Conservation (phyloP, 78 protist genomes). For the Dictyostelium citrinum region DNA sequence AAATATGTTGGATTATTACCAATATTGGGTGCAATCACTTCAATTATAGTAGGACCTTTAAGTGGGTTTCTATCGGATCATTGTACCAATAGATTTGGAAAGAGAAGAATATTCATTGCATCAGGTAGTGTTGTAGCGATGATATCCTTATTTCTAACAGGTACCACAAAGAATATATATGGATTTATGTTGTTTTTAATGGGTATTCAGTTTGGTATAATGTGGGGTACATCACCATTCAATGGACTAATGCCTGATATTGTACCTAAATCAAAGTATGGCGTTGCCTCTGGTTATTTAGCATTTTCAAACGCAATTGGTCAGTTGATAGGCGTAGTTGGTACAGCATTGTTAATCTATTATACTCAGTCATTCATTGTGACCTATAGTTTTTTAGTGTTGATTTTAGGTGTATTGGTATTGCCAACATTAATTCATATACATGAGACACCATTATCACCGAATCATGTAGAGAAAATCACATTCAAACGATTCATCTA, state of each 20-base stretch:
- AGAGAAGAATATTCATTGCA: background rate
- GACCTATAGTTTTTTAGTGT: background rate
- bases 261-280: constrained; percentile 27
- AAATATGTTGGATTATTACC: constrained; percentile 15
- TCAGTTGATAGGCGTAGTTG: constrained; percentile 26
- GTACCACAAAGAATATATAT: background rate
- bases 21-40: constrained; percentile 3
- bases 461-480: background rate
- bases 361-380: background rate
- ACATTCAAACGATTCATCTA: background rate
- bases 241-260: constrained; percentile 20
- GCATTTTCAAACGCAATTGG: constrained; percentile 59
- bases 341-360: background rate
- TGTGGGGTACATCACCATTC: constrained; percentile 27
- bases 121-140: background rate
- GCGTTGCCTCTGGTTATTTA: constrained; percentile 18
- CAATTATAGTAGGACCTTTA: background rate
- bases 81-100: constrained; percentile 8
- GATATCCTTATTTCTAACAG: background rate
- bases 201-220: constrained; percentile 41
- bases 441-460: background rate
- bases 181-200: background rate
- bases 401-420: background rate
- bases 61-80: constrained; percentile 30
- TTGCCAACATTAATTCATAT: constrained; percentile 14